Base-by-base conservation (phyloP, 2,329 filamentous ascomycete genomes). In the Sphaerulina musiva region DNA sequence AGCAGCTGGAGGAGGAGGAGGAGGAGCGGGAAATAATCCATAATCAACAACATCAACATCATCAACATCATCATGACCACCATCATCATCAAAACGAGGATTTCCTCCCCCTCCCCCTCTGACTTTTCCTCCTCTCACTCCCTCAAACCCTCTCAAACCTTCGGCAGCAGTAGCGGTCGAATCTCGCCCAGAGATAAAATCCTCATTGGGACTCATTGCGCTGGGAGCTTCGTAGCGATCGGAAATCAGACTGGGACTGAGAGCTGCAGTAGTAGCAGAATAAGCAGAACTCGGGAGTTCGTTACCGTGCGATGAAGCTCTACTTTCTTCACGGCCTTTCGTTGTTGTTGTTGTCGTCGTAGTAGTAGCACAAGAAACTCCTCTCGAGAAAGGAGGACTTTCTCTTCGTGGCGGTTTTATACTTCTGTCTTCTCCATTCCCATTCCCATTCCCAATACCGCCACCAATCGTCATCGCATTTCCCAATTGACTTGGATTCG, bases 381-480 rank as follows among this genome's bases (percentile, higher is more conserved):
- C 42, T 44, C 17, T 26, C 42, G 12, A 38, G 10, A n/a, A 38
- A 38, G 10, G 34, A 38, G 10, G 20, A 23, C 20, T 9, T 26
- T 6, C 5, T 29, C 26, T 29, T 29, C 26, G 5, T 29, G 26
- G 26, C 4, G 2, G 26, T 4, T 6, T 29, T 9, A 3, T 20
- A 20, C 20, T 44, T 26, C 10, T 32, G 40, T 32, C 32, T n/a
- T 23, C 23, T 31, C 39, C 32, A 40, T 40, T 43, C 41, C 31
- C 26, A 29, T 7, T 7, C 5, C 26, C 26, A 29, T 7, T 6
- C 5, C 26, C 26, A 26, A 1, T 6, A 26, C 4, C 4, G 6
- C 26, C 26, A 9, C 41, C 48, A 31, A 51, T 9, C 14, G 48
- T 51, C 48, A 51, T 51, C 23, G 48, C 36, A 36, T 51, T 51